These are phyloP conservation scores for Perkinsus olseni DNA, from an alignment of 169 alveolate genomes.

Conservation along the genomic window DNA sequence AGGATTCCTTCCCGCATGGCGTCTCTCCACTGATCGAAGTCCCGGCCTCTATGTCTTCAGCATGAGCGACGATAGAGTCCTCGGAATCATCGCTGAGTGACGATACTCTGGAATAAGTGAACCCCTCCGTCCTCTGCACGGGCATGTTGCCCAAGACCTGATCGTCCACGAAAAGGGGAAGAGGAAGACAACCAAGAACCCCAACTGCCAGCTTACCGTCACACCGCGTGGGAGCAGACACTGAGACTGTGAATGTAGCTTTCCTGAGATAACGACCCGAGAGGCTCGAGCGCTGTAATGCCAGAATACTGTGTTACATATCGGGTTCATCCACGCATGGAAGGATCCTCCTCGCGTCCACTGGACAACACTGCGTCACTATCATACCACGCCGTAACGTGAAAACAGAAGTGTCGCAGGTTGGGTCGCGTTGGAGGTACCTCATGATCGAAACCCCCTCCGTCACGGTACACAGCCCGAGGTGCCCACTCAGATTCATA, in stretches of 20 bases:
- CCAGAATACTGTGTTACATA: background rate
- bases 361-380: background rate
- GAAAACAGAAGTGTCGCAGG: background rate
- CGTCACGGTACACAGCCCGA: background rate
- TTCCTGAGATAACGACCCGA: background rate
- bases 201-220: background rate
- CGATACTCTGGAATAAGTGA: background rate
- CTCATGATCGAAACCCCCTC: background rate
- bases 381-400: background rate
- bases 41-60: background rate
- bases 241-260: background rate
- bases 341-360: background rate
- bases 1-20: background rate
- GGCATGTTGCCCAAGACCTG: background rate
- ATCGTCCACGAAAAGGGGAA: background rate
- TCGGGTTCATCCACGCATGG: background rate
- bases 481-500: background rate
- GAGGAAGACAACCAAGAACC: too few relatives aligned
- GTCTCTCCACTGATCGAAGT: background rate
- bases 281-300: background rate
- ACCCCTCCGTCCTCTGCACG: background rate
- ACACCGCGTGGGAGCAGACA: background rate
- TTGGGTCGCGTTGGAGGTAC: background rate
- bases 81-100: background rate
- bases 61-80: background rate